Conservation (phyloP, 192 early-diverging fungal genomes). For the Chytriomyces sp. region DNA sequence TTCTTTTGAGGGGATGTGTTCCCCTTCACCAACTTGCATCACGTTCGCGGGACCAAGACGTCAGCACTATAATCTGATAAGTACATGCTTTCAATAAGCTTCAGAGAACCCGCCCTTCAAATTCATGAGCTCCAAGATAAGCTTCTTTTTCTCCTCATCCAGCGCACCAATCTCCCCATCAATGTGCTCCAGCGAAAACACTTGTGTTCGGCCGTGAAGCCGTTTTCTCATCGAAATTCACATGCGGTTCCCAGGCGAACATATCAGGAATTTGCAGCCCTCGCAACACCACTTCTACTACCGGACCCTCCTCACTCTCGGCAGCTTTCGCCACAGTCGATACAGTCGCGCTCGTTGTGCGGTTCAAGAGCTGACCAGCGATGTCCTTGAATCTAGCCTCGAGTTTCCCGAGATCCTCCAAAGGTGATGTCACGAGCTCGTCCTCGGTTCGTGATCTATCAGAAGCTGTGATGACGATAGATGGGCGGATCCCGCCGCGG, state of each 20-base stretch:
- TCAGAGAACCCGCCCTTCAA: not conserved
- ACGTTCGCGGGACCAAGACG: too few species aligned
- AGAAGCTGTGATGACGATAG: not conserved
- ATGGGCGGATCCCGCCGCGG: not conserved
- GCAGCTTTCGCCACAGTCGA: not conserved
- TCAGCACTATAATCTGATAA: too few species aligned
- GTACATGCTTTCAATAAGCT: not conserved
- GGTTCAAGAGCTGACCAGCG: not conserved
- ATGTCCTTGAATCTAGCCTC: not conserved
- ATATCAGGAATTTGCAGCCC: too few species aligned
- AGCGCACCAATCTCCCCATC: not conserved
- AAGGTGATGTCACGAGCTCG: too few species aligned
- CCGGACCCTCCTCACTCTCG: not conserved
- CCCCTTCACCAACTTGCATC: too few species aligned
- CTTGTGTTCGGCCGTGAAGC: too few species aligned
- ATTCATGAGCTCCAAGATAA: not conserved
- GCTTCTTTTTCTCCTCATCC: not conserved
- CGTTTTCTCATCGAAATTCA: too few species aligned
- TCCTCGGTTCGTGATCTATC: not conserved
- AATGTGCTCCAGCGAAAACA: too few species aligned
- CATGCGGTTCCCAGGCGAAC: too few species aligned
- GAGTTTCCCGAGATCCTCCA: too few species aligned
- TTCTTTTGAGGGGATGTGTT: too few species aligned
- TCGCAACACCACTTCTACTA: not conserved
- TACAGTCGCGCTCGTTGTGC: not conserved